These are phyloP conservation scores for Fragaria nilgerrensis DNA, from an alignment of 306 rosid species.

Conservation along the genomic window DNA sequence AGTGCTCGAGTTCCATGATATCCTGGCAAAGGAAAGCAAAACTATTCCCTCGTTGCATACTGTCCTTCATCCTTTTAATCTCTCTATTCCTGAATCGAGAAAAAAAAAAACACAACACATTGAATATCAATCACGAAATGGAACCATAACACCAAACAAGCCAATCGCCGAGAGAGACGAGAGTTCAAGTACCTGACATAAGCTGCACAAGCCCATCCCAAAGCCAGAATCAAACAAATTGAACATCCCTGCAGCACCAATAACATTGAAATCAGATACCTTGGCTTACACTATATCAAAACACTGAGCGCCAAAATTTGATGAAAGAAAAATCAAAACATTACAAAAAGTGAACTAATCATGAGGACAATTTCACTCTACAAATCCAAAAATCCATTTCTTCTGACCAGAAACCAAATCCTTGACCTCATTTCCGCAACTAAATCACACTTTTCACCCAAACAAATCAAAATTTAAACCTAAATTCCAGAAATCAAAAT, in stretches of 20 bases:
- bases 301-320: not conserved
- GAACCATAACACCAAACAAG: not conserved
- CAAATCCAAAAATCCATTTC: not conserved
- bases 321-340: not conserved
- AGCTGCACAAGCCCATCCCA: slow-evolving; percentile 89
- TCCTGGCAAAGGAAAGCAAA: slow-evolving; percentile 79
- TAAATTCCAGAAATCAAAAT: not conserved
- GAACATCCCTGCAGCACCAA: slow-evolving; percentile 64
- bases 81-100: slow-evolving; percentile 65
- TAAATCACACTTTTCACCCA: not conserved
- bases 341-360: not conserved
- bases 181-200: slow-evolving; percentile 64
- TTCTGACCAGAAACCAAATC: slow-evolving; percentile 1
- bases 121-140: not conserved
- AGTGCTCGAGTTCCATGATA: slow-evolving; percentile 82
- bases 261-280: not conserved
- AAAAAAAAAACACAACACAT: not conserved
- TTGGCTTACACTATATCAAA: too few relatives aligned
- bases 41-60: slow-evolving; percentile 56
- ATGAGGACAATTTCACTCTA: not conserved
- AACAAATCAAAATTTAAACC: not conserved
- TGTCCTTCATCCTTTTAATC: slow-evolving; percentile 56
- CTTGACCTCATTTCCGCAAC: not conserved
- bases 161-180: not conserved
- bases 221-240: slow-evolving; percentile 66